Evolutionary conservation across 1,139 yeast species (phyloP).

Genomic region (Cylindricascospora bacillispora): DNA sequence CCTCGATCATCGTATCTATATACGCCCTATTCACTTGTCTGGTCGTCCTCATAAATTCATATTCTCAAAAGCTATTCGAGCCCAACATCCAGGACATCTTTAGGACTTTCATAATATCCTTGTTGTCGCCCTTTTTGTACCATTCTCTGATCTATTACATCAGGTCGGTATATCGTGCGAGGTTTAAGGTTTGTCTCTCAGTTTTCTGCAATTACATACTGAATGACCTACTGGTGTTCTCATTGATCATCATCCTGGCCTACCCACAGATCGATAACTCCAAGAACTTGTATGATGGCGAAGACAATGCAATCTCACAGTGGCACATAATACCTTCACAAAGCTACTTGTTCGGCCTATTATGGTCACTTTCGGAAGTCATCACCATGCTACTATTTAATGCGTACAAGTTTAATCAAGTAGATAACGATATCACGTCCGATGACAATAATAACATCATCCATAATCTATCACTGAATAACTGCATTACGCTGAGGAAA

Average conservation of each 20-base stretch:
- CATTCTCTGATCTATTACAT: no score
- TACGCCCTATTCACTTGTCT: no score
- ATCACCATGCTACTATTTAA: conserved; percentile 17
- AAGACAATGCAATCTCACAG: conserved; percentile 1
- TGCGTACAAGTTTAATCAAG: conserved; percentile 18
- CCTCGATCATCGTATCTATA: no score
- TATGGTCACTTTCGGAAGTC: conserved; percentile 25
- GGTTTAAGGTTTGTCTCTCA: no score
- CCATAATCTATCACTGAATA: conserved; percentile 2
- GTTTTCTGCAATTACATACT: no score
- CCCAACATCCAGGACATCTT: conserved; percentile 28
- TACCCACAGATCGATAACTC: conserved; percentile 24
- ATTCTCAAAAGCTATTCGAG: no score
- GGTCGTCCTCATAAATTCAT: no score
- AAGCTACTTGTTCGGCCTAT: conserved; percentile 23
- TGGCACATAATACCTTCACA: conserved; percentile 28
- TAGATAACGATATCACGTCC: conserved; percentile 5
- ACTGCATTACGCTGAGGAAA: conserved; percentile 3
- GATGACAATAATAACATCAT: conserved; percentile 3
- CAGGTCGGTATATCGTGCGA: no score
- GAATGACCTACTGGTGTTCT: conserved; percentile 24
- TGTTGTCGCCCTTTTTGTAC: conserved; percentile 23
- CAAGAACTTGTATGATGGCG: conserved; percentile 3
- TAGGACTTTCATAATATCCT: conserved; percentile 23
- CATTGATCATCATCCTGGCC: conserved; percentile 23